A percentile compares a stretch with the other conserved stretches of the same genome.
These are phyloP conservation scores for maize (Zea mays) DNA, from an alignment of 176 grass and related monocot genomes.

Conservation along the genomic window Zm-B73-REFERENCE-NAM-5.0 NC_050100.1:203372001-203372500, in stretches of 20 bases:
- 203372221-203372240: slow-evolving; percentile 72
- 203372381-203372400: slow-evolving; percentile 85
- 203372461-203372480: background rate
- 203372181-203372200: slow-evolving; percentile 64
- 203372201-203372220: slow-evolving; percentile 70
- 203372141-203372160: slow-evolving; percentile 79
- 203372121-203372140: slow-evolving; percentile 83
- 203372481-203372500: background rate
- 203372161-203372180: slow-evolving; percentile 85
- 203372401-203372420: slow-evolving; percentile 53
- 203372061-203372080: slow-evolving; percentile 51
- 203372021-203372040: slow-evolving; percentile 86
- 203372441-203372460: background rate
- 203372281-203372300: slow-evolving; percentile 68
- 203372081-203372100: slow-evolving; percentile 91
- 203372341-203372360: slow-evolving; percentile 50
- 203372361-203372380: slow-evolving; percentile 65
- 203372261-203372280: slow-evolving; percentile 45
- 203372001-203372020: slow-evolving; percentile 90
- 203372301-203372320: slow-evolving; percentile 62
- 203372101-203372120: slow-evolving; percentile 54
- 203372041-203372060: slow-evolving; percentile 77
- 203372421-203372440: background rate
- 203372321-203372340: slow-evolving; percentile 75
- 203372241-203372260: slow-evolving; percentile 63